A percentile compares a stretch with the other conserved stretches of the same genome.
phyloP scores from a whole-genome alignment of 257 asterid genomes.

The Nyctanthes arbortristis region DNA sequence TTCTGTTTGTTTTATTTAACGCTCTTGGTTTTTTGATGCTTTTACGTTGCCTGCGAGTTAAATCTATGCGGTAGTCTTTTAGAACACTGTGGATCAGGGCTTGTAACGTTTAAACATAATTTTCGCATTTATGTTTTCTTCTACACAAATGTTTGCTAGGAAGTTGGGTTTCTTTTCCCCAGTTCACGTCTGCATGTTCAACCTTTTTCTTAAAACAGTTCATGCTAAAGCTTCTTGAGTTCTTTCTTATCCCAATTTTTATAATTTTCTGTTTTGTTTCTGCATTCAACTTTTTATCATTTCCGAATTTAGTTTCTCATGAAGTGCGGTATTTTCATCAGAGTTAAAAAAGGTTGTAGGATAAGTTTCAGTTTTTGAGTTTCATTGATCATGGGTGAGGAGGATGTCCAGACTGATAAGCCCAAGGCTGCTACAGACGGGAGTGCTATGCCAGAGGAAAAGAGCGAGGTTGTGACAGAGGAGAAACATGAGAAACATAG shows the following conservation, averaged over 20 bases:
- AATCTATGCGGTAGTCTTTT: conserved; percentile 16
- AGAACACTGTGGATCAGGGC: conserved; percentile 22
- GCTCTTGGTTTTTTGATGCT: too few relatives aligned
- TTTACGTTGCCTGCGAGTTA: conserved; percentile 11
- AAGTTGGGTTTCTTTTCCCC: background rate
- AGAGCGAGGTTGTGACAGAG: conserved; percentile 25
- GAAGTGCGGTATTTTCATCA: background rate
- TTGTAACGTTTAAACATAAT: conserved; percentile 10
- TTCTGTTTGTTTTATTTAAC: background rate
- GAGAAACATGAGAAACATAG: conserved; percentile 19
- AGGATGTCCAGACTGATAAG: conserved; percentile 47
- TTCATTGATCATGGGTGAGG: conserved; percentile 58
- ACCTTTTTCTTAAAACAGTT: background rate
- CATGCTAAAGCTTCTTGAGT: background rate
- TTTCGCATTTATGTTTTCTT: background rate
- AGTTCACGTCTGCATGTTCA: conserved; percentile 4
- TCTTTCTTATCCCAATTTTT: background rate
- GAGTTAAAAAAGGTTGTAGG: conserved; percentile 12
- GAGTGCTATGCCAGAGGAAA: conserved; percentile 31
- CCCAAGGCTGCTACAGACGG: conserved; percentile 46
- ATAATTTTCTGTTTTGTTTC: background rate
- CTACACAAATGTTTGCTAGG: background rate
- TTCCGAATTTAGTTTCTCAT: background rate
- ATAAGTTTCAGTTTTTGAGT: conserved; percentile 9
- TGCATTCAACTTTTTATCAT: background rate